A percentile compares a stretch with the other conserved stretches of the same genome.
Evolutionary conservation across 345 rosid genomes (phyloP).

Genomic region (Brassica rapa): DNA sequence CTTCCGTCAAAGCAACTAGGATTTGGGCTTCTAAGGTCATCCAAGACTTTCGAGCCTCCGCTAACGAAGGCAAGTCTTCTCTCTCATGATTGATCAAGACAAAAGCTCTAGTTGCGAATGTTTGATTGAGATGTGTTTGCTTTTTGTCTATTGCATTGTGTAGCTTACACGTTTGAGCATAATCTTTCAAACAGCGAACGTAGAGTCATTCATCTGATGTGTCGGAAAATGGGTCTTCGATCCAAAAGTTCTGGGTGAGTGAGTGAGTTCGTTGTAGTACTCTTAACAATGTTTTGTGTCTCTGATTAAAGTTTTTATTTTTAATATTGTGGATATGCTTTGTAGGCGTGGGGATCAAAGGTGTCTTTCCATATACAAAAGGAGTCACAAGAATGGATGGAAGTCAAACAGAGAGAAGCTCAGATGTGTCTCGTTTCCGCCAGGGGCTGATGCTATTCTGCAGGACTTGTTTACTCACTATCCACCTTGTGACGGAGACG

Average conservation of each 20-base stretch:
- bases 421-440: constrained; percentile 53
- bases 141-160: no score
- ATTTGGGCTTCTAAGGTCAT: constrained; percentile 58
- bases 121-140: no score
- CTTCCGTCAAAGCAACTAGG: constrained; percentile 54
- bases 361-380: constrained; percentile 60
- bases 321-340: background rate
- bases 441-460: constrained; percentile 54
- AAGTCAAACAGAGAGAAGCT: constrained; percentile 37
- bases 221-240: constrained; percentile 76
- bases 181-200: constrained; percentile 64
- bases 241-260: constrained; percentile 82
- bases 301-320: background rate
- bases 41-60: constrained; percentile 50
- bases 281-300: background rate
- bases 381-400: constrained; percentile 29
- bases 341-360: constrained; percentile 62
- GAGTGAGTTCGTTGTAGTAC: constrained; percentile 58
- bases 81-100: background rate
- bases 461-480: constrained; percentile 65
- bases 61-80: constrained; percentile 45
- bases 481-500: constrained; percentile 73
- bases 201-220: constrained; percentile 65
- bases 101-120: background rate
- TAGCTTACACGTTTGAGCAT: constrained; percentile 70